Base-by-base conservation (phyloP, 805 yeast species). In the Metschnikowia santaceciliae region DNA sequence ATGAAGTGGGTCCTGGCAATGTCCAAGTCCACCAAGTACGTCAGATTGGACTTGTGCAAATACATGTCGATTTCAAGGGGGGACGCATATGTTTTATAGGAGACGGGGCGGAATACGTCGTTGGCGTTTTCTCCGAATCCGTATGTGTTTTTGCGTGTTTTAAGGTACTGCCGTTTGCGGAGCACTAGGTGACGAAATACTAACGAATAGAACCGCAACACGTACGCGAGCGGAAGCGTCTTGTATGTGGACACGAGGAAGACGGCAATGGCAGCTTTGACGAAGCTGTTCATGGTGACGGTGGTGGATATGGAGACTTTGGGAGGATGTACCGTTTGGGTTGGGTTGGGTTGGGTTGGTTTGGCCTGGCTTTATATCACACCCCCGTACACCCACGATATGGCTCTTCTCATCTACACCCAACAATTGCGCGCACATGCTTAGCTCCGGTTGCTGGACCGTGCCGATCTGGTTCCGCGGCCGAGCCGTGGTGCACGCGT, bases 51-150 rank as follows among this genome's bases (percentile, higher is more conserved):
- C 71, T 91, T 92, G 72, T 91, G 98, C 44, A 90, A 60, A 62
- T 89, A 89, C 72, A 88, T 79, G 67, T 91, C 97, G 62, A 89
- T 83, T 63, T 91, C 97, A 61, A 87, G 68, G 6, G 87, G 82
- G 1, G 92, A 84, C 30, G 86, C 87, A 53, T 80, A 81, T 0
- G 90, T 78, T 20, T 65, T 56, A 55, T 72, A 72, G 13, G 64
- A 59, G 0, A 72, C 62, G 41, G 77, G 72, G 11, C 73, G 70
- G 63, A 84, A 83, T n/a, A 74, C 56, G 37, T 70, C 51, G 45
- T 60, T 49, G 36, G 54, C 49, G 17, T 57, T 44, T 26, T 55
- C 63, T 38, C 66, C 64, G 37, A 66, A 56, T 11, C 72, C 75
- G 49, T 62, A 68, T 8, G 75, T 66, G 54, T 73, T 72, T 38